Conservation (phyloP, 2,329 filamentous ascomycete genomes). For the Sporothrix globosa region DNA sequence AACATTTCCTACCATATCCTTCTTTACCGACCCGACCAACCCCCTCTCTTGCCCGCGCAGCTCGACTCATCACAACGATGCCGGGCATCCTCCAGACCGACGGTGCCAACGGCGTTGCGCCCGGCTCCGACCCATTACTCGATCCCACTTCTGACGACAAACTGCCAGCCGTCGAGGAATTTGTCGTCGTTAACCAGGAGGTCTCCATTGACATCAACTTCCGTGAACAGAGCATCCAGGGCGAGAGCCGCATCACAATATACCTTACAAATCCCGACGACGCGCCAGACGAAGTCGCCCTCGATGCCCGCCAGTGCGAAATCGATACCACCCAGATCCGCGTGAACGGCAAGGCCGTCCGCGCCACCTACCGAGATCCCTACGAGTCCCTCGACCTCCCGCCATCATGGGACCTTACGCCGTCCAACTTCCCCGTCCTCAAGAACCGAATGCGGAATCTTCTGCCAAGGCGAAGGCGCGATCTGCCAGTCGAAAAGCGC, state of each 20-base stretch:
- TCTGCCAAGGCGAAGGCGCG: slow-evolving; percentile 55
- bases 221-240: slow-evolving; percentile 70
- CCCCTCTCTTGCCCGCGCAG: background rate
- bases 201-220: slow-evolving; percentile 91
- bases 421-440: slow-evolving; percentile 75
- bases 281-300: slow-evolving; percentile 56
- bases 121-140: background rate
- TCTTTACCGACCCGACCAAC: too few species aligned
- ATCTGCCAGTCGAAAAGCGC: slow-evolving; percentile 60
- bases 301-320: slow-evolving; percentile 66
- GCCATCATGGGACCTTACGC: slow-evolving; percentile 61
- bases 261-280: slow-evolving; percentile 62
- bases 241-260: slow-evolving; percentile 80
- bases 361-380: slow-evolving; percentile 62
- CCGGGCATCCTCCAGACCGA: slow-evolving; percentile 38
- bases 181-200: slow-evolving; percentile 75
- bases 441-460: slow-evolving; percentile 66
- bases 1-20: background rate
- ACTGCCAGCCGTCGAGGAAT: slow-evolving; percentile 41
- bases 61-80: slow-evolving; percentile 36
- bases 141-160: slow-evolving; percentile 31
- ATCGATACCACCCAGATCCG: slow-evolving; percentile 60
- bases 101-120: slow-evolving; percentile 13
- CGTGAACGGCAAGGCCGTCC: slow-evolving; percentile 52
- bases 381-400: slow-evolving; percentile 68